Evolutionary conservation across 129 eudicot genomes (phyloP), one percentile per base, ranked within the genome.

Genomic region (Lonicera japonica): DNA sequence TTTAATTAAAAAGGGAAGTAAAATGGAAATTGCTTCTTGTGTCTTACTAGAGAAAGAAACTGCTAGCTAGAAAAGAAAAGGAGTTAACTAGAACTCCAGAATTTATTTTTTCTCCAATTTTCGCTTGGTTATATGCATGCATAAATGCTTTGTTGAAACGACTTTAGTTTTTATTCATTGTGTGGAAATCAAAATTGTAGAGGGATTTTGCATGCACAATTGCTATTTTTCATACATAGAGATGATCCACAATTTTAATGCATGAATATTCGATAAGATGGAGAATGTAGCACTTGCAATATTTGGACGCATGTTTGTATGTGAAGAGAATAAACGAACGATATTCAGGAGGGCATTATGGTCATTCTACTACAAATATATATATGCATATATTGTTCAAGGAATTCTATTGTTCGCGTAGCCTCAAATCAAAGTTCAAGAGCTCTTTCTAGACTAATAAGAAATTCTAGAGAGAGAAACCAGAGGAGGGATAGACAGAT

Each of bases 391-490:
- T 29, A 2, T 0, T 13, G 24, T 34, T 57, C n/a, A 40, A 61
- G 53, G 53, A 53, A 15, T 61, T 21, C 12, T n/a, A n/a, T n/a
- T n/a, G n/a, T n/a, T 41, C 43, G 68, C 68, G 68, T 63, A 16
- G 41, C 56, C 11, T 63, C 25, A n/a, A n/a, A n/a, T n/a, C n/a
- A 46, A 63, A 63, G 68, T 56, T 63, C 23, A 47, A 22, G 29
- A 22, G 36, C 36, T 29, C 6, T 29, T 29, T 29, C 36, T 29
- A 29, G 2, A 45, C 51, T n/a, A n/a, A n/a, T 1, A 1, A 15
- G n/a, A 15, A 45, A 45, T 45, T 0, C 4, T 5, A 46, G 56
- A 25, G 21, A 51, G 25, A 22, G 19, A 21, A 43, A 10, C 13
- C 6, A 0, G 11, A 6, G 22, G 55, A 21, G 55, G 41, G 54